Evolutionary conservation across 1,284 basidiomycete genomes (phyloP).

Genomic region (Papiliotrema laurentii): DNA sequence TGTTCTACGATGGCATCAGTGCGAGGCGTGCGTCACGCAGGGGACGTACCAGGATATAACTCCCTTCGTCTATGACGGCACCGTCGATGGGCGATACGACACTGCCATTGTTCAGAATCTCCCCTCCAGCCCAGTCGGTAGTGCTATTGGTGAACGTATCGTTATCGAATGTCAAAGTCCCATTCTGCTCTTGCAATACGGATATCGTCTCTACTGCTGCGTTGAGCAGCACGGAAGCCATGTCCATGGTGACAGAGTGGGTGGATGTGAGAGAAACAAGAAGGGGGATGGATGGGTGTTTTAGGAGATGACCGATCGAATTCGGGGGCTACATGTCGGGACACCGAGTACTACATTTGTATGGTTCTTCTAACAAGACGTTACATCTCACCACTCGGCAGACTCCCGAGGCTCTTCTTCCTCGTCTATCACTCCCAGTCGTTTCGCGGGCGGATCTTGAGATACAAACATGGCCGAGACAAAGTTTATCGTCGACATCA

Average conservation of each 20-base stretch:
- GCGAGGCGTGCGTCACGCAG: not conserved
- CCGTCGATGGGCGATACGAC: constrained; percentile 1
- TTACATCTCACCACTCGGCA: not conserved
- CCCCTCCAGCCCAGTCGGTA: too few relatives aligned
- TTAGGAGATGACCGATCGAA: not conserved
- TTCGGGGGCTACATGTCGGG: too few relatives aligned
- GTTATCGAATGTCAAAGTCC: not conserved
- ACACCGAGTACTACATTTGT: not conserved
- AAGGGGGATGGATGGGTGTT: too few relatives aligned
- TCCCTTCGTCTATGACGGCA: constrained; percentile 1
- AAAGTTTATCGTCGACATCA: constrained; percentile 24
- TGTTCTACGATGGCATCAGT: constrained; percentile 28
- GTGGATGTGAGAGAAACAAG: not conserved
- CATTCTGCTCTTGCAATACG: not conserved
- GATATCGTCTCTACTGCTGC: not conserved
- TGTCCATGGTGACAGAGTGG: not conserved
- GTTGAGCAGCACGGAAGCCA: not conserved
- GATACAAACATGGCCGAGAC: constrained; percentile 17
- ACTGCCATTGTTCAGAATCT: not conserved
- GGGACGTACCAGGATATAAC: constrained; percentile 6
- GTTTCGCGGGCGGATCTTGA: constrained; percentile 3
- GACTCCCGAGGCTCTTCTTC: constrained; percentile 1
- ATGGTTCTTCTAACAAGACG: not conserved
- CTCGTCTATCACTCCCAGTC: constrained; percentile 4
- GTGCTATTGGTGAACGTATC: not conserved